Percentiles rank a stretch among this genome's conserved stretches.
phyloP scores from a whole-genome alignment of 1,284 basidiomycete species.

The Papiliotrema terrestris region DNA sequence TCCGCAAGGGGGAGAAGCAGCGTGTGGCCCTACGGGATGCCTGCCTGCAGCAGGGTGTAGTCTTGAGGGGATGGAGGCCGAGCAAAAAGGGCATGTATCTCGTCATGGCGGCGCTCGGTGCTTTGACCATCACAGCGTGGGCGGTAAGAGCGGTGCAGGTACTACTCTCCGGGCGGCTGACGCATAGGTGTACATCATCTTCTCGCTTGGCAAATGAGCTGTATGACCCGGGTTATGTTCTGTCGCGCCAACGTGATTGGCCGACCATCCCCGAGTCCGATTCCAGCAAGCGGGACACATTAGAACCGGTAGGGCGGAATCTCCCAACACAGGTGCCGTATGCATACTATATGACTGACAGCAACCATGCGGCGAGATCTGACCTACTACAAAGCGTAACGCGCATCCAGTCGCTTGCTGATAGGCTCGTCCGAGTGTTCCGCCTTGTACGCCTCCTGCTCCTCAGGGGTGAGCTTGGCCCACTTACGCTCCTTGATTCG shows the following conservation, averaged over 20 bases:
- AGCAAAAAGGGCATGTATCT: slow-evolving; percentile 10
- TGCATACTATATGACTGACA: too few species aligned
- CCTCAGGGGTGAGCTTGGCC: background rate
- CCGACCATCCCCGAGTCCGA: too few species aligned
- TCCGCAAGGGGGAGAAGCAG: slow-evolving; percentile 39
- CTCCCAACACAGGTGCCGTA: too few species aligned
- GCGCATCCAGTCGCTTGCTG: background rate
- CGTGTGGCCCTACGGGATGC: slow-evolving; percentile 27
- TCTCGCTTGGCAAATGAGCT: too few species aligned
- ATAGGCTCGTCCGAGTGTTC: background rate
- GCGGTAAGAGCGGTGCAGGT: slow-evolving; percentile 15
- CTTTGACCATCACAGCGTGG: slow-evolving; percentile 27
- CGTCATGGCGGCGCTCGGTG: slow-evolving; percentile 15
- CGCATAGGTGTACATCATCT: too few species aligned
- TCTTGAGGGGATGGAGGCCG: slow-evolving; percentile 22
- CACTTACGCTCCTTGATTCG: slow-evolving; percentile 1
- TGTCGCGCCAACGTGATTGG: too few species aligned
- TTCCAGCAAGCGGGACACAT: too few species aligned
- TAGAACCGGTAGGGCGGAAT: too few species aligned
- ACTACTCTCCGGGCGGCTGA: too few species aligned
- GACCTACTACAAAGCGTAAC: background rate
- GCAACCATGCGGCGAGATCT: too few species aligned
- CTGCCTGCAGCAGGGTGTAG: slow-evolving; percentile 9
- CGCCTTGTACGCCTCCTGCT: slow-evolving; percentile 1
- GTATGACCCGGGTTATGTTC: too few species aligned